Conservation (phyloP, 768 basidiomycete genomes). For the Hericium rajendrae region DNA sequence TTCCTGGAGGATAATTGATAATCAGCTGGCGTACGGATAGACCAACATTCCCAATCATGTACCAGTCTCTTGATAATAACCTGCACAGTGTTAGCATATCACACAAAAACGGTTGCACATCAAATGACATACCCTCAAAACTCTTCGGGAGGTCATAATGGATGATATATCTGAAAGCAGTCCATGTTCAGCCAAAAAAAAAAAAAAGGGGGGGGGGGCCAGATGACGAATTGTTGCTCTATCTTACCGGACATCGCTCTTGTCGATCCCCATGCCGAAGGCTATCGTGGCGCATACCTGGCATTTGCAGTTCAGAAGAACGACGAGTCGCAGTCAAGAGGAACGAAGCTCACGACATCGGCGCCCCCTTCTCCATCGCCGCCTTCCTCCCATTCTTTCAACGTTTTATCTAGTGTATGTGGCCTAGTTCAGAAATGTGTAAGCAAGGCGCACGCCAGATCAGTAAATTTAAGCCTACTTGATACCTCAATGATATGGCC, state of each 20-base stretch:
- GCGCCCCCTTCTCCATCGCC: constrained; percentile 42
- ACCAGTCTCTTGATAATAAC: constrained; percentile 87
- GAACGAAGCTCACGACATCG: constrained; percentile 45
- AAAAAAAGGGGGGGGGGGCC: no score
- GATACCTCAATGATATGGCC: constrained; percentile 70
- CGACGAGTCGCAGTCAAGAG: neutral
- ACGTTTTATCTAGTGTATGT: constrained; percentile 38
- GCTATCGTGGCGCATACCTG: constrained; percentile 76
- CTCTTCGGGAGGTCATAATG: constrained; percentile 80
- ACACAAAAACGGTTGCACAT: neutral
- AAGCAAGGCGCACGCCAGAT: constrained; percentile 3
- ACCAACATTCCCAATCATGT: neutral
- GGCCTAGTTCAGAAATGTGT: constrained; percentile 24
- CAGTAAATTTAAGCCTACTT: constrained; percentile 16
- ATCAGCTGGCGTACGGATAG: no score
- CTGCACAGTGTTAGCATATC: constrained; percentile 25
- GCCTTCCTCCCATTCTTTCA: constrained; percentile 50
- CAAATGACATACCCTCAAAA: constrained; percentile 51
- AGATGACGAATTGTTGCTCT: neutral
- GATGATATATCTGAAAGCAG: constrained; percentile 48
- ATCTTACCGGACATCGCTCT: constrained; percentile 58
- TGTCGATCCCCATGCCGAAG: constrained; percentile 84
- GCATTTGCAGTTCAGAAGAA: neutral
- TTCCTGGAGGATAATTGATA: constrained; percentile 31
- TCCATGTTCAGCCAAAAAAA: no score